Percentiles rank a stretch among this genome's conserved stretches.
These are phyloP conservation scores for Millerozyma miso DNA, from an alignment of 805 yeast species.

Conservation along the genomic window DNA sequence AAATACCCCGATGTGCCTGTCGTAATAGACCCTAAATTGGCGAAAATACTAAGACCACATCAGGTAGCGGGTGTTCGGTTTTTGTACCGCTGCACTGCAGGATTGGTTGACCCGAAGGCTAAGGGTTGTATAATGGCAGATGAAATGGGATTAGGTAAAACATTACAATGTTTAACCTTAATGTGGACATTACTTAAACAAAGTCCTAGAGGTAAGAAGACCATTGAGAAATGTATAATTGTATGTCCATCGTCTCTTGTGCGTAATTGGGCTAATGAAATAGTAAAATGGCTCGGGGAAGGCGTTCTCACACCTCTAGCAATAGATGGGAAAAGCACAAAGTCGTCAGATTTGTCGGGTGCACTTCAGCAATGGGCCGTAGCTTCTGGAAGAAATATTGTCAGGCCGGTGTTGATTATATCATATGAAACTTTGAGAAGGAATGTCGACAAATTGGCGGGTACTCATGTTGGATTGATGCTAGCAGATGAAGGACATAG, in stretches of 20 bases:
- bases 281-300: slow-evolving; percentile 90
- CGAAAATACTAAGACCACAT: slow-evolving; percentile 88
- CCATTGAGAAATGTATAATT: slow-evolving; percentile 85
- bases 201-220: slow-evolving; percentile 77
- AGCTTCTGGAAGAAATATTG: slow-evolving; percentile 83
- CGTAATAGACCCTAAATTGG: slow-evolving; percentile 84
- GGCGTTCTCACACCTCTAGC: slow-evolving; percentile 88
- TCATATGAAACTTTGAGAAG: slow-evolving; percentile 91
- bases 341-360: slow-evolving; percentile 60
- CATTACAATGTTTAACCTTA: slow-evolving; percentile 81
- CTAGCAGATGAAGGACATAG: slow-evolving; percentile 53
- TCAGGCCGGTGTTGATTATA: slow-evolving; percentile 88
- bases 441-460: slow-evolving; percentile 69
- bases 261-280: slow-evolving; percentile 95
- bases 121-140: slow-evolving; percentile 98
- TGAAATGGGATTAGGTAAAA: slow-evolving; percentile 94
- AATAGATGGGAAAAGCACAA: slow-evolving; percentile 83
- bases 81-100: slow-evolving; percentile 85
- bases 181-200: slow-evolving; percentile 91
- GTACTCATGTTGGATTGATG: slow-evolving; percentile 79
- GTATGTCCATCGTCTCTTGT: slow-evolving; percentile 95
- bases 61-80: slow-evolving; percentile 95
- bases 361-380: slow-evolving; percentile 80
- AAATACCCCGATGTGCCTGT: slow-evolving; percentile 87
- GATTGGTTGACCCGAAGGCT: slow-evolving; percentile 75